phyloP scores from a whole-genome alignment of 441 rosid genomes.

The Viola pubescens region DNA sequence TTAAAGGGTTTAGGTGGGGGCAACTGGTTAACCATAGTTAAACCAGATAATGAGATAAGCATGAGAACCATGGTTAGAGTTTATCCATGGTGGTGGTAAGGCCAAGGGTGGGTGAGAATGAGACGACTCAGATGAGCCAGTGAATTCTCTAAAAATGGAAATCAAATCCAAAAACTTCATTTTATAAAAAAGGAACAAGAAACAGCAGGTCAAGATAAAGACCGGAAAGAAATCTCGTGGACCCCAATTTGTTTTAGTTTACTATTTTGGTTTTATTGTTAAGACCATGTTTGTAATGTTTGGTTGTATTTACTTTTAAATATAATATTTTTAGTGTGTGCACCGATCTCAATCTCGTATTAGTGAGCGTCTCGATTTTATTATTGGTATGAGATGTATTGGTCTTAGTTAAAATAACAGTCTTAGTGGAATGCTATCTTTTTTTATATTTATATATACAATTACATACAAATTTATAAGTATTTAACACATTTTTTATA shows the following conservation, averaged over 20 bases:
- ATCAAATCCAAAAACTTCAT: not conserved
- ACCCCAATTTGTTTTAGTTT: not conserved
- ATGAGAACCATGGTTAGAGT: constrained; percentile 27
- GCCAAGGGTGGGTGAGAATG: not conserved
- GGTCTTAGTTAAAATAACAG: too few relatives aligned
- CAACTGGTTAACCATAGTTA: constrained; percentile 16
- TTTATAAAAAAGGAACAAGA: not conserved
- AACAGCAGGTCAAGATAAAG: not conserved
- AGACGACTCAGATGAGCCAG: not conserved
- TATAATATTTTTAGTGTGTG: too few relatives aligned
- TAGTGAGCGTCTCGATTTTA: too few relatives aligned
- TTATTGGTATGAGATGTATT: too few relatives aligned
- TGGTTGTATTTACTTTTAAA: too few relatives aligned
- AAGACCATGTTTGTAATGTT: too few relatives aligned
- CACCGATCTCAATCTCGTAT: too few relatives aligned
- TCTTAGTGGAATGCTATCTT: too few relatives aligned
- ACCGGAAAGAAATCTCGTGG: not conserved
- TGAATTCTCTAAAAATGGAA: not conserved
- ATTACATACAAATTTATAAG: too few relatives aligned
- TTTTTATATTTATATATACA: too few relatives aligned
- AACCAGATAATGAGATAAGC: not conserved
- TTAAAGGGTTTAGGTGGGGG: constrained; percentile 19
- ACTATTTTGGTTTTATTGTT: too few relatives aligned
- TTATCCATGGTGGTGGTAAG: constrained; percentile 12
- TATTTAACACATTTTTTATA: too few relatives aligned